Percentiles rank a stretch among this genome's conserved stretches.
phyloP scores from a whole-genome alignment of 805 yeast species.

The Myxozyma vanderwaltii region DNA sequence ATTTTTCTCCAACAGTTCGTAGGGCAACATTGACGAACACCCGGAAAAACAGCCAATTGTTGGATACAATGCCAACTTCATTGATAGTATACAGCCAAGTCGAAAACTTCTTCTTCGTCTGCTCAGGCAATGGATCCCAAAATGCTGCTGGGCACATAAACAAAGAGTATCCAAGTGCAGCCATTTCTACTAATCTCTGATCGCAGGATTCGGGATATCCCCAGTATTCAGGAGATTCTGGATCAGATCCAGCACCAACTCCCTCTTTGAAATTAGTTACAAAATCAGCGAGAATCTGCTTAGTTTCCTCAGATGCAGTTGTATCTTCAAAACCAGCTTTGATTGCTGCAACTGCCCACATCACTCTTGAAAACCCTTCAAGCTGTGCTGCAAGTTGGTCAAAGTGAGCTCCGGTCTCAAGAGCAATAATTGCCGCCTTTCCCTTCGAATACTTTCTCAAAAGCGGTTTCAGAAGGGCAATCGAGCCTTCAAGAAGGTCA shows the following conservation, averaged over 20 bases:
- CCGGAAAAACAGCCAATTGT: slow-evolving; percentile 42
- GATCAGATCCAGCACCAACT: slow-evolving; percentile 40
- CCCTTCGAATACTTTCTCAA: slow-evolving; percentile 8
- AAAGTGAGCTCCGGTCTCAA: slow-evolving; percentile 38
- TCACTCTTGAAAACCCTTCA: slow-evolving; percentile 42
- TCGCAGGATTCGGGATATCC: slow-evolving; percentile 37
- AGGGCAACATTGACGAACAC: slow-evolving; percentile 41
- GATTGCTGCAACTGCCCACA: slow-evolving; percentile 43
- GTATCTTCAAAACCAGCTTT: slow-evolving; percentile 38
- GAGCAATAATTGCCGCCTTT: slow-evolving; percentile 28
- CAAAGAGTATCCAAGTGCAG: slow-evolving; percentile 41
- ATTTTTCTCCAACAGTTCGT: slow-evolving; percentile 35
- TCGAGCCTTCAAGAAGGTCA: slow-evolving; percentile 9
- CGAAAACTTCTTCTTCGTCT: slow-evolving; percentile 34
- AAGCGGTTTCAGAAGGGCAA: slow-evolving; percentile 12
- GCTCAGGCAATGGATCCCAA: slow-evolving; percentile 39
- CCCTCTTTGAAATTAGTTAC: slow-evolving; percentile 36
- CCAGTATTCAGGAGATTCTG: slow-evolving; percentile 40
- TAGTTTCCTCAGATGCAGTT: slow-evolving; percentile 24
- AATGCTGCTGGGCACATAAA: slow-evolving; percentile 37
- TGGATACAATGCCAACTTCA: slow-evolving; percentile 30
- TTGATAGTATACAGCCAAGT: slow-evolving; percentile 35
- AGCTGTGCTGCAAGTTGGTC: slow-evolving; percentile 37
- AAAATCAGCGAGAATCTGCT: slow-evolving; percentile 2
- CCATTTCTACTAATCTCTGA: slow-evolving; percentile 42